phyloP scores from a whole-genome alignment of 495 filamentous ascomycete genomes.

The Lophium mytilinum region DNA sequence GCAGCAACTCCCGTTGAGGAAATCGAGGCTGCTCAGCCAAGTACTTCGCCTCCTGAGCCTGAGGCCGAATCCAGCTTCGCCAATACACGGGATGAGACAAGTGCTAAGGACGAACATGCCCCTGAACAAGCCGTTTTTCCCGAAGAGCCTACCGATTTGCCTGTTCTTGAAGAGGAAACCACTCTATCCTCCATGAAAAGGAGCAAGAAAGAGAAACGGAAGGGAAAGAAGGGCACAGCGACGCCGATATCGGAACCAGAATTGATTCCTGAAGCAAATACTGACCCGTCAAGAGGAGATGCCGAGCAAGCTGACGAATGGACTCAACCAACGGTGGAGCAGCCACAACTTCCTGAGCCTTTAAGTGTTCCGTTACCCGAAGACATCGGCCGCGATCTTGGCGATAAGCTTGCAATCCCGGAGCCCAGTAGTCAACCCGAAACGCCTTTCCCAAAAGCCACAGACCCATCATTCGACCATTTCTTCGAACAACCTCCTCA shows the following conservation, averaged over 20 bases:
- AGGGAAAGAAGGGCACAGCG: background rate
- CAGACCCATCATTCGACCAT: background rate
- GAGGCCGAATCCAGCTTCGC: no score
- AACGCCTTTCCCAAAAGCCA: background rate
- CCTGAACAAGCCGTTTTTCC: background rate
- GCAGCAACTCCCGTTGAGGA: background rate
- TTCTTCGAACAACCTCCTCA: background rate
- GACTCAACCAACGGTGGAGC: background rate
- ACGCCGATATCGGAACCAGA: background rate
- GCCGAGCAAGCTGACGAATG: background rate
- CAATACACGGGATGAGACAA: no score
- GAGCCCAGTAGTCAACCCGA: background rate
- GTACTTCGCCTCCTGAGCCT: background rate
- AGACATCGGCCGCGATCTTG: background rate
- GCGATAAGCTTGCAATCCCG: background rate
- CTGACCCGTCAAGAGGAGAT: background rate
- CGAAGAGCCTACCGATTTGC: background rate
- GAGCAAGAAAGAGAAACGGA: constrained; percentile 7
- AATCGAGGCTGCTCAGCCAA: constrained; percentile 2
- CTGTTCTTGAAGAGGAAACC: background rate
- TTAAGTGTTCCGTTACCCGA: background rate
- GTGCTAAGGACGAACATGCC: no score
- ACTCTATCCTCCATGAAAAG: background rate
- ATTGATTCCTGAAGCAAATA: no score
- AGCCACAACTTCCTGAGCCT: background rate